Evolutionary conservation across 2,329 filamentous ascomycete genomes (phyloP).

Genomic region (Botrytis deweyae): DNA sequence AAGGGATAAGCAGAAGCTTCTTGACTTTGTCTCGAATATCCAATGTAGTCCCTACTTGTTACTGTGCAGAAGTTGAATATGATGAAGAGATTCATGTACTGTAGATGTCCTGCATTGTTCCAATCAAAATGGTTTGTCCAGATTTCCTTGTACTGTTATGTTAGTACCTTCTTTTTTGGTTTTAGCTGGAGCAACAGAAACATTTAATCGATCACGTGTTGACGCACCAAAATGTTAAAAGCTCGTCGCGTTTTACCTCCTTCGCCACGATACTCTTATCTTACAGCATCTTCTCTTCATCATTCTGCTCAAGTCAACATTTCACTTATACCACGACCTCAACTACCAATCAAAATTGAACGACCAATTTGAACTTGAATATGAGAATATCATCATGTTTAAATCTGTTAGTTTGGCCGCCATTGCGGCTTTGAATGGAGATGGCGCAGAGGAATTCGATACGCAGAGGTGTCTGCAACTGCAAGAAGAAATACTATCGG

Average conservation of each 20-base stretch:
- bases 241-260: not conserved
- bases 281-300: not conserved
- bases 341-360: too few species aligned
- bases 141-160: not conserved
- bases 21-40: not conserved
- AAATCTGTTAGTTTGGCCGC: constrained; percentile 15
- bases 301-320: not conserved
- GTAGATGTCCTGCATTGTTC: not conserved
- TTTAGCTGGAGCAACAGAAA: not conserved
- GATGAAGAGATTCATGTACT: not conserved
- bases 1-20: not conserved
- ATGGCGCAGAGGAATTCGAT: constrained; percentile 24
- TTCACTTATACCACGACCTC: not conserved
- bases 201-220: not conserved
- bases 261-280: not conserved
- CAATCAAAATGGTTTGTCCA: not conserved
- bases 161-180: not conserved
- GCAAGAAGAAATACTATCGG: constrained; percentile 26
- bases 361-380: not conserved
- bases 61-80: not conserved
- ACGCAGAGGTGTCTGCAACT: constrained; percentile 26
- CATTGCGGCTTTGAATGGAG: constrained; percentile 24
- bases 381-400: constrained; percentile 8
- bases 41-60: not conserved
- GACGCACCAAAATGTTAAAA: not conserved